These are phyloP conservation scores for Sporisorium exsertum DNA, from an alignment of 1,284 basidiomycete genomes.

Conservation along the genomic window DNA sequence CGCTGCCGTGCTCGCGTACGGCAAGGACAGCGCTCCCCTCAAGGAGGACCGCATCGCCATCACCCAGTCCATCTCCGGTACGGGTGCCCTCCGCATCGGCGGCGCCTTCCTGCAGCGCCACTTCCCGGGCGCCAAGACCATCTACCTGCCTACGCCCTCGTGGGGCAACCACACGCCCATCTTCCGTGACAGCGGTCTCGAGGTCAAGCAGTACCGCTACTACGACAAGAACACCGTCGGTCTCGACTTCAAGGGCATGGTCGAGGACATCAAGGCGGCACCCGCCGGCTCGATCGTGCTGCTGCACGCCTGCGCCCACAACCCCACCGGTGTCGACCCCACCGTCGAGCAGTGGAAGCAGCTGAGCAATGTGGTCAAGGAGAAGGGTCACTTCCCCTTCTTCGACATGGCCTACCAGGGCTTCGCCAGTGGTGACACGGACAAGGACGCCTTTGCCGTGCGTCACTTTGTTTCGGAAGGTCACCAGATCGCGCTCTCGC, in stretches of 20 bases:
- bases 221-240: slow-evolving; percentile 70
- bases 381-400: slow-evolving; percentile 89
- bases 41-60: slow-evolving; percentile 80
- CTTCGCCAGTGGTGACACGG: slow-evolving; percentile 66
- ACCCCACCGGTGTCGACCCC: slow-evolving; percentile 71
- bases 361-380: slow-evolving; percentile 70
- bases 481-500: slow-evolving; percentile 64
- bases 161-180: slow-evolving; percentile 94
- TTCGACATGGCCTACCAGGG: slow-evolving; percentile 89
- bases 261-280: slow-evolving; percentile 69
- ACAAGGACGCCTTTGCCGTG: slow-evolving; percentile 67
- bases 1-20: slow-evolving; percentile 92
- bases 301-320: slow-evolving; percentile 74
- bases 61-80: slow-evolving; percentile 97
- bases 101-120: slow-evolving; percentile 88
- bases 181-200: slow-evolving; percentile 85
- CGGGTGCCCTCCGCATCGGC: slow-evolving; percentile 95
- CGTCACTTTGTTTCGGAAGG: slow-evolving; percentile 70
- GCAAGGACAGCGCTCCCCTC: slow-evolving; percentile 77
- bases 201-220: slow-evolving; percentile 86
- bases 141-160: slow-evolving; percentile 93
- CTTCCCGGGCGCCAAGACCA: slow-evolving; percentile 86
- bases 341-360: slow-evolving; percentile 68
- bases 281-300: slow-evolving; percentile 72
- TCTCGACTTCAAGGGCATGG: slow-evolving; percentile 69